Evolutionary conservation across 129 eudicot genomes (phyloP).

Genomic region (Artemisia annua): DNA sequence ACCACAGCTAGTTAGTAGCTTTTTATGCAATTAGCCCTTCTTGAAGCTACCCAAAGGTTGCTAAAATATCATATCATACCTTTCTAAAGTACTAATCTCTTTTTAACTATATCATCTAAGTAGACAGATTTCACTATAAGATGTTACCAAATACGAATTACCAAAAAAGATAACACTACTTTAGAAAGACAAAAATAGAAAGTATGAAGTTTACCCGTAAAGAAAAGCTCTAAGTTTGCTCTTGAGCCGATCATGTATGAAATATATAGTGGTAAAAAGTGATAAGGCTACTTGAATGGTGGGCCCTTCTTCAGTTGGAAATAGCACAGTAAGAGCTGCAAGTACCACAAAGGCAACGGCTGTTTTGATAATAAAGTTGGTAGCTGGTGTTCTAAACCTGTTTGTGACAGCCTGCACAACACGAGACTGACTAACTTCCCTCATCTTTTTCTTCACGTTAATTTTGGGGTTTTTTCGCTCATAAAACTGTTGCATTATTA

Average conservation of each 20-base stretch:
- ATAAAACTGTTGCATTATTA: conserved; percentile 82
- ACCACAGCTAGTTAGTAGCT: background rate
- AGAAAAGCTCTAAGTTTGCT: conserved; percentile 76
- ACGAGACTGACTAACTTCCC: conserved; percentile 79
- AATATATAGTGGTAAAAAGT: conserved; percentile 61
- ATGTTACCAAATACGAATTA: background rate
- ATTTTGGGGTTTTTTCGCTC: conserved; percentile 86
- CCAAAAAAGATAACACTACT: background rate
- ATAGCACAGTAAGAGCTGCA: conserved; percentile 85
- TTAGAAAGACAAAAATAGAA: background rate
- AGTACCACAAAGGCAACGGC: conserved; percentile 65
- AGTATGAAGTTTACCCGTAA: conserved; percentile 69
- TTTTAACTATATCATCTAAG: background rate
- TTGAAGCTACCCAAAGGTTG: conserved; percentile 2
- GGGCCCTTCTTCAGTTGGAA: conserved; percentile 98
- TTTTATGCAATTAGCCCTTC: conserved; percentile 1
- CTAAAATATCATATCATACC: conserved; percentile 4
- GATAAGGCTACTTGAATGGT: conserved; percentile 93
- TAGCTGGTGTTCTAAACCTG: conserved; percentile 87
- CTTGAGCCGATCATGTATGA: conserved; percentile 81
- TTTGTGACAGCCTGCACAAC: conserved; percentile 68
- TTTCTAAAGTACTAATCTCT: background rate
- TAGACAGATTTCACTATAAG: background rate
- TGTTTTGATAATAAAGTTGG: conserved; percentile 72
- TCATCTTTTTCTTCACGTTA: conserved; percentile 79